A percentile compares a stretch with the other conserved stretches of the same genome.
phyloP scores from a whole-genome alignment of 208 protist genomes.

The Trypanosomatidae sp. region DNA sequence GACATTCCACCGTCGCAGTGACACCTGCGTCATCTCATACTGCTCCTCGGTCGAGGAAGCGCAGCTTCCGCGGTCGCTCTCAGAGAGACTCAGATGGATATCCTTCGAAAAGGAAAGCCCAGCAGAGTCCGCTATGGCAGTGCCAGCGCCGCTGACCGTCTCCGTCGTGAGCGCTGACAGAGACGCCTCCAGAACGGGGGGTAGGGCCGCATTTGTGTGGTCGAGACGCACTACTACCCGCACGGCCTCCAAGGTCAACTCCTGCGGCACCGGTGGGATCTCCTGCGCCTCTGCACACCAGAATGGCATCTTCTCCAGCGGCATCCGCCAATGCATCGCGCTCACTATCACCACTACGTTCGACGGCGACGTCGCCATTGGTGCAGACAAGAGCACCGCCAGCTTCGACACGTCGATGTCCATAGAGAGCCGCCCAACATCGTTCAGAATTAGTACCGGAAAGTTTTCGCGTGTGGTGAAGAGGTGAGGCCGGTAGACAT shows the following conservation, averaged over 20 bases:
- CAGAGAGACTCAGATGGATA: slow-evolving; percentile 15
- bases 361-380: slow-evolving; percentile 6
- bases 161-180: slow-evolving; percentile 15
- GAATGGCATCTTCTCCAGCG: slow-evolving; percentile 31
- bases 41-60: slow-evolving; percentile 25
- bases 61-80: slow-evolving; percentile 29
- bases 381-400: slow-evolving; percentile 5
- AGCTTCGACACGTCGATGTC: slow-evolving; percentile 16
- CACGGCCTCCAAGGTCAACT: slow-evolving; percentile 12
- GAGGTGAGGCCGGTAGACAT: slow-evolving; percentile 13
- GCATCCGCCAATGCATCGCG: slow-evolving; percentile 11
- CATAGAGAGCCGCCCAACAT: slow-evolving; percentile 18
- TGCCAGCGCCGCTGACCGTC: slow-evolving; percentile 4
- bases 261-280: slow-evolving; percentile 16
- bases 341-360: slow-evolving; percentile 8
- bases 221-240: slow-evolving; percentile 14
- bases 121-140: neutral
- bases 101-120: slow-evolving; percentile 12
- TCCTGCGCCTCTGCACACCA: slow-evolving; percentile 24
- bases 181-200: slow-evolving; percentile 7
- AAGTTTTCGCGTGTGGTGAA: slow-evolving; percentile 16
- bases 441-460: slow-evolving; percentile 23
- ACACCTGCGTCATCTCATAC: slow-evolving; percentile 15
- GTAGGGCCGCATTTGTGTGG: neutral
- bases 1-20: slow-evolving; percentile 23